Conservation (phyloP, 495 filamentous ascomycete genomes). For the Penicillium angulare region DNA sequence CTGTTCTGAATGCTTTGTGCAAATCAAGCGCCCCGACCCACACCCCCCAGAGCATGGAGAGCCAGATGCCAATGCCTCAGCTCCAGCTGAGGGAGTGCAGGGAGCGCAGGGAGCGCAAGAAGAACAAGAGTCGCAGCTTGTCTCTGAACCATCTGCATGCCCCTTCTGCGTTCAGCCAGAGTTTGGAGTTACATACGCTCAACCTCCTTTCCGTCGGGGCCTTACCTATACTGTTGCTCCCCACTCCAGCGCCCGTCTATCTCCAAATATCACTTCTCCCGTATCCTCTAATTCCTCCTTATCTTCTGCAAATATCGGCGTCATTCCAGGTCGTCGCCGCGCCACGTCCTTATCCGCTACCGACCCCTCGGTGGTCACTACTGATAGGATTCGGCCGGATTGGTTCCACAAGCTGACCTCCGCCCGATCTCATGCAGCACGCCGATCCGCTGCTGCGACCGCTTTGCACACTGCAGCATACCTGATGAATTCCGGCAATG, state of each 20-base stretch:
- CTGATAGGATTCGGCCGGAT: slow-evolving; percentile 87
- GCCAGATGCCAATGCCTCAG: slow-evolving; percentile 47
- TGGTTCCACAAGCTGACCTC: slow-evolving; percentile 88
- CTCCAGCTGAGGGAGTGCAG: slow-evolving; percentile 35
- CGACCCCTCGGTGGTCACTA: slow-evolving; percentile 81
- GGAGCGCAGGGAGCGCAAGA: slow-evolving; percentile 34
- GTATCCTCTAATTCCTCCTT: slow-evolving; percentile 63
- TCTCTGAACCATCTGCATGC: slow-evolving; percentile 90
- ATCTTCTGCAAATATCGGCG: slow-evolving; percentile 36
- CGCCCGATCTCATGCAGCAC: slow-evolving; percentile 77
- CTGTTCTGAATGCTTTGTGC: slow-evolving; percentile 98
- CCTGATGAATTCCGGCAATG: slow-evolving; percentile 67
- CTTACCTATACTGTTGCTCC: slow-evolving; percentile 65
- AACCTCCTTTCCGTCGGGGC: slow-evolving; percentile 85
- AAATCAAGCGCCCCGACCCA: slow-evolving; percentile 95
- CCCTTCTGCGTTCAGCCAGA: slow-evolving; percentile 95
- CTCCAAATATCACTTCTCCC: slow-evolving; percentile 60
- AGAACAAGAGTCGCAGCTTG: slow-evolving; percentile 59
- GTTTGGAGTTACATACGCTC: slow-evolving; percentile 89
- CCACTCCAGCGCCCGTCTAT: slow-evolving; percentile 38
- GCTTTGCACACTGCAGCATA: slow-evolving; percentile 95
- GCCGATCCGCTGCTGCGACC: slow-evolving; percentile 88
- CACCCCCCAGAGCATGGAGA: slow-evolving; percentile 87
- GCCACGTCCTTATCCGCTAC: slow-evolving; percentile 80
- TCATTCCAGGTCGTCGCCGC: slow-evolving; percentile 53